Base-by-base conservation (phyloP, 192 early-diverging fungal species). In the Mortierella antarctica region DNA sequence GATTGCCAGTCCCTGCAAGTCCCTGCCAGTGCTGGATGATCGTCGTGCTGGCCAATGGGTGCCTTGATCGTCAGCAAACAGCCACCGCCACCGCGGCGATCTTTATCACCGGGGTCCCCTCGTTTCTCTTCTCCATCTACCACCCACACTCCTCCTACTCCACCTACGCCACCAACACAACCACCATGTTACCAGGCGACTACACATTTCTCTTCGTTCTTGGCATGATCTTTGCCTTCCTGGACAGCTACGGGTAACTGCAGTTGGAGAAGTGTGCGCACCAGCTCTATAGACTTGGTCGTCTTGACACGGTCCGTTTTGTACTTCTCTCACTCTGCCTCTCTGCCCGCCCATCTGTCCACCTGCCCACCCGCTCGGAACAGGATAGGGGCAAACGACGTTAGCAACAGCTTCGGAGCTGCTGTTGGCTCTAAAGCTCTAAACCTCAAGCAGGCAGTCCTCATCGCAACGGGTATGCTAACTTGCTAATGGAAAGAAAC, bases 391-490 rank as follows among this genome's bases (percentile, higher is more conserved):
- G 92, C 95, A 41, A 96, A 96, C 76, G 95, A 96, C 82, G 92
- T 96, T 42, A 90, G 93, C 66, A 96, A 96, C 83, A 90, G 91
- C 6, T 96, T 96, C 76, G 91, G 95, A 20, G 92, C 93, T 21
- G 93, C 94, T 18, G 92, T 96, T 62, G 91, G 92, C 49, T 94
- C 95, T 1, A 89, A 89, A 11, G 92, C 95, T 20, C 70, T 96
- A 31, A 93, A 90, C 18, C 70, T 96, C 41, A 75, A 80, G 40
- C 93, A 95, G 65, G 95, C 94, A 9, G 89, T 87, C 71, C 67
- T 88, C 23, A 93, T 96, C 65, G 95, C 95, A 52, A 65, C 91
- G 47, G 93, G 31, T 31, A 31, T 31, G 31, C n/a, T n/a, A n/a
- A n/a, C n/a, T n/a, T n/a, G n/a, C n/a, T n/a, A n/a, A n/a, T n/a